Percentiles rank a stretch among this genome's conserved stretches.
These are phyloP conservation scores for Tillandsia fasciculata DNA, from an alignment of 176 grass and related monocot genomes.

Conservation along the genomic window DNA sequence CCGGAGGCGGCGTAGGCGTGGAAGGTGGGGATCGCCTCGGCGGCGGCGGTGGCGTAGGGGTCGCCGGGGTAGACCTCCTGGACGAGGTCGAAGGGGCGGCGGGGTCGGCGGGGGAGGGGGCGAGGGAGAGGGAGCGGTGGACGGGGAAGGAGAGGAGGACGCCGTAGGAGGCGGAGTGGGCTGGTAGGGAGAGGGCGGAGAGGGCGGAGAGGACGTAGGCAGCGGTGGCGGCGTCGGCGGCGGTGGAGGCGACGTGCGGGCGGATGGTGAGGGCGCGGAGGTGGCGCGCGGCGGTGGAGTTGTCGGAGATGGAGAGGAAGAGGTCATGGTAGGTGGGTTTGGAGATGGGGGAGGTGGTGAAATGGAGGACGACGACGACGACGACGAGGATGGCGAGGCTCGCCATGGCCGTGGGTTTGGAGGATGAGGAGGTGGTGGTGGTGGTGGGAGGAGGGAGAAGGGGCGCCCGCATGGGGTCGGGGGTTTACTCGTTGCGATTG, in stretches of 20 bases:
- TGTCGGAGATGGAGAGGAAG: slow-evolving; percentile 66
- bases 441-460: slow-evolving; percentile 7
- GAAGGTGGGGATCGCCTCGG: slow-evolving; percentile 61
- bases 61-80: slow-evolving; percentile 55
- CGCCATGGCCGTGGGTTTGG: slow-evolving; percentile 11
- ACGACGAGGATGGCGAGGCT: slow-evolving; percentile 12
- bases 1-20: slow-evolving; percentile 66
- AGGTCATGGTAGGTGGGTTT: slow-evolving; percentile 49
- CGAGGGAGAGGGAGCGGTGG: slow-evolving; percentile 52
- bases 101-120: slow-evolving; percentile 14
- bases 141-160: slow-evolving; percentile 68
- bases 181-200: slow-evolving; percentile 21
- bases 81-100: slow-evolving; percentile 34
- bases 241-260: slow-evolving; percentile 55
- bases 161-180: slow-evolving; percentile 37
- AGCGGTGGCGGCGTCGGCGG: slow-evolving; percentile 41
- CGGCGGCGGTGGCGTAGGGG: slow-evolving; percentile 28
- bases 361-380: slow-evolving; percentile 20
- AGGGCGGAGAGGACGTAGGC: slow-evolving; percentile 37
- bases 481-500: not conserved
- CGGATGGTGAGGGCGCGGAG: slow-evolving; percentile 54
- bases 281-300: slow-evolving; percentile 68
- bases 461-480: not conserved
- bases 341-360: slow-evolving; percentile 15
- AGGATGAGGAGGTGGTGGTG: slow-evolving; percentile 8